phyloP scores from a whole-genome alignment of 1,284 basidiomycete genomes.

The Ceratobasidium sp. region DNA sequence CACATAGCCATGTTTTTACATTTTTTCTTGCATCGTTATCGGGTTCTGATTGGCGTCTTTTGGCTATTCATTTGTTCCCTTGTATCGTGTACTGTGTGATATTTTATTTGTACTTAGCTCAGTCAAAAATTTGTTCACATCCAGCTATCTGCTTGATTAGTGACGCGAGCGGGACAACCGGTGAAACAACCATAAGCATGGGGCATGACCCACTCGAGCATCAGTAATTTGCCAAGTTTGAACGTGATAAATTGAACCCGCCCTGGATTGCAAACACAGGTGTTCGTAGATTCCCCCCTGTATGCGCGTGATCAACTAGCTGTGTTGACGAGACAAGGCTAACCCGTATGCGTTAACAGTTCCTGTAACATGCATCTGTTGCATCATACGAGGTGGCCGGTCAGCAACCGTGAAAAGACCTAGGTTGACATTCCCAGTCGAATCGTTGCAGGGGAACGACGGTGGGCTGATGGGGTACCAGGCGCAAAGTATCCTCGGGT shows the following conservation, averaged over 20 bases:
- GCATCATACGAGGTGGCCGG: too few species aligned
- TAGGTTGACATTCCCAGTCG: background rate
- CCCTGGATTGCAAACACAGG: background rate
- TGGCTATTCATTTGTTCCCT: conserved; percentile 2
- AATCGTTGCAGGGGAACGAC: background rate
- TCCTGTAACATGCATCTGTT: too few species aligned
- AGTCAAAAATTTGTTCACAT: background rate
- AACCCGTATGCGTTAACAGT: background rate
- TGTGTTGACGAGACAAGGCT: background rate
- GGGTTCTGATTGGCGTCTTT: background rate
- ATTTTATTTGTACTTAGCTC: conserved; percentile 29
- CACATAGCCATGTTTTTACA: conserved; percentile 1
- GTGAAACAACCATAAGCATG: too few species aligned
- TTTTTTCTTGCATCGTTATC: conserved; percentile 4
- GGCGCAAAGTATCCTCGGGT: too few species aligned
- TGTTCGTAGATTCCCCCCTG: background rate
- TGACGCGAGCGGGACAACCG: too few species aligned
- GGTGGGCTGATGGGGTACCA: too few species aligned
- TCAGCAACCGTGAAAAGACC: background rate
- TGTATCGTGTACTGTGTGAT: conserved; percentile 15
- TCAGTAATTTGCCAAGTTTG: too few species aligned
- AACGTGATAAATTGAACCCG: background rate
- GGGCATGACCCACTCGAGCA: too few species aligned
- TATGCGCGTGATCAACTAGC: background rate
- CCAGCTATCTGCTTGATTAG: too few species aligned